Conservation (phyloP, 2,329 filamentous ascomycete genomes). For the Penicillium sclerotigenum region DNA sequence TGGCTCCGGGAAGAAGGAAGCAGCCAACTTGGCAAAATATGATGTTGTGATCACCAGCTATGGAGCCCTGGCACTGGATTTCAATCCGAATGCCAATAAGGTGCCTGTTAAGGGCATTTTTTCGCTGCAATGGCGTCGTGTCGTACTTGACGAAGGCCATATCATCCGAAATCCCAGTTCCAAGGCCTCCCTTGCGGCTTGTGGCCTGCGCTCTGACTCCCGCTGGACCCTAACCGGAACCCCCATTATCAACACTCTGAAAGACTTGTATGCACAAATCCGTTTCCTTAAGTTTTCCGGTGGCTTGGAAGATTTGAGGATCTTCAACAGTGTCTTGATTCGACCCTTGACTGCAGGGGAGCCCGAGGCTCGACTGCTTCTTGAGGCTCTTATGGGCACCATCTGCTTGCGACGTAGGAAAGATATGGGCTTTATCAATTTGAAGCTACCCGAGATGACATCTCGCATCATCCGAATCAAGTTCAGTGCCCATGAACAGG, state of each 20-base stretch:
- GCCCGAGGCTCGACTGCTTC: constrained; percentile 57
- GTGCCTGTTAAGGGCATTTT: constrained; percentile 53
- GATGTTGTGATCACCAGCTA: constrained; percentile 84
- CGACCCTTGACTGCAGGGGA: constrained; percentile 63
- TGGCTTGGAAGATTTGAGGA: constrained; percentile 66
- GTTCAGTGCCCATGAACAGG: constrained; percentile 69
- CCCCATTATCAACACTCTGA: constrained; percentile 77
- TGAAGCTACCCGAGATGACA: constrained; percentile 71
- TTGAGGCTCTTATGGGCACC: constrained; percentile 75
- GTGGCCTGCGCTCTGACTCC: constrained; percentile 63
- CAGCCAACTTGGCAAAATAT: constrained; percentile 60
- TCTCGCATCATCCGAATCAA: constrained; percentile 74
- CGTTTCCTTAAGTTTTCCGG: constrained; percentile 74
- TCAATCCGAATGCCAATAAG: constrained; percentile 49
- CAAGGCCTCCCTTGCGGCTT: constrained; percentile 67
- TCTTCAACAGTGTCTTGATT: constrained; percentile 71
- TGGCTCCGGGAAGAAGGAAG: constrained; percentile 57
- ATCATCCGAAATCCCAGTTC: constrained; percentile 74
- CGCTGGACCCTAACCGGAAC: constrained; percentile 79
- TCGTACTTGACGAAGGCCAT: constrained; percentile 82
- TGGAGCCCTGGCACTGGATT: constrained; percentile 69
- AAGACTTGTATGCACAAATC: constrained; percentile 75
- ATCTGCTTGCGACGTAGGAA: constrained; percentile 80
- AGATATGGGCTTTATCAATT: constrained; percentile 81
- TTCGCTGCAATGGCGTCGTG: constrained; percentile 69